Percentiles rank a stretch among this genome's conserved stretches.
phyloP scores from a whole-genome alignment of 1,284 basidiomycete genomes.

The Hymenochaete sp. region DNA sequence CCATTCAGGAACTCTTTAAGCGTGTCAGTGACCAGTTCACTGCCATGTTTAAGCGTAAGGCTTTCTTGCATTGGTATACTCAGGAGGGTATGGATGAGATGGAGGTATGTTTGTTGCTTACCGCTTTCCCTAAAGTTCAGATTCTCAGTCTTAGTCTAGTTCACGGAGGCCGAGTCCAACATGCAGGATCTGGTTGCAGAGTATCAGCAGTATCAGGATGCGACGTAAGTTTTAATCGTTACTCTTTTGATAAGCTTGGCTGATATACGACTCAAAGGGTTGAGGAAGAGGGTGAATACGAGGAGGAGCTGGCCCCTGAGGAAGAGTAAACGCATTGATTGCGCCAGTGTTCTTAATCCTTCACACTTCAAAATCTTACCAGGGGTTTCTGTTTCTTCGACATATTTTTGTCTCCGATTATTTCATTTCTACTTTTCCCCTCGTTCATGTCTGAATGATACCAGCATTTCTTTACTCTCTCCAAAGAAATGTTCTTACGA shows the following conservation, averaged over 20 bases:
- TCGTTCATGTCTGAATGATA: conserved; percentile 12
- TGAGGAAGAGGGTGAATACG: conserved; percentile 74
- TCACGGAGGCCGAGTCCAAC: conserved; percentile 94
- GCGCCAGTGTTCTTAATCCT: not conserved
- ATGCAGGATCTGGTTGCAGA: conserved; percentile 92
- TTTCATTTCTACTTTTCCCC: conserved; percentile 1
- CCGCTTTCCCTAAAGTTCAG: not conserved
- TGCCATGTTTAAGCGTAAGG: conserved; percentile 98
- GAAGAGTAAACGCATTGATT: conserved; percentile 10
- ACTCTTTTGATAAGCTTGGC: not conserved
- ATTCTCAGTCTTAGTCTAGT: conserved; percentile 33
- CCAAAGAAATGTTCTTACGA: conserved; percentile 1
- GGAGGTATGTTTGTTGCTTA: conserved; percentile 49
- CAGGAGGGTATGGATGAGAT: conserved; percentile 99
- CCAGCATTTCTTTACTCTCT: conserved; percentile 1
- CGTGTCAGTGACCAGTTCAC: conserved; percentile 96
- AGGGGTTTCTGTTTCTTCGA: conserved; percentile 5
- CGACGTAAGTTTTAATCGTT: conserved; percentile 51
- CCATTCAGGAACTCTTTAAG: conserved; percentile 97
- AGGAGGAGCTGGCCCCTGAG: conserved; percentile 13
- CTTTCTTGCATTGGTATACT: conserved; percentile 99
- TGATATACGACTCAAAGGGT: conserved; percentile 33
- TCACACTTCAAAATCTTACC: not conserved
- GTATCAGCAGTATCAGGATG: conserved; percentile 96
- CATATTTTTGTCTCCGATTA: not conserved